These are phyloP conservation scores for Physcomitrellopsis africana DNA, from an alignment of 225 moss, liverwort and hornwort genomes.

Conservation along the genomic window DNA sequence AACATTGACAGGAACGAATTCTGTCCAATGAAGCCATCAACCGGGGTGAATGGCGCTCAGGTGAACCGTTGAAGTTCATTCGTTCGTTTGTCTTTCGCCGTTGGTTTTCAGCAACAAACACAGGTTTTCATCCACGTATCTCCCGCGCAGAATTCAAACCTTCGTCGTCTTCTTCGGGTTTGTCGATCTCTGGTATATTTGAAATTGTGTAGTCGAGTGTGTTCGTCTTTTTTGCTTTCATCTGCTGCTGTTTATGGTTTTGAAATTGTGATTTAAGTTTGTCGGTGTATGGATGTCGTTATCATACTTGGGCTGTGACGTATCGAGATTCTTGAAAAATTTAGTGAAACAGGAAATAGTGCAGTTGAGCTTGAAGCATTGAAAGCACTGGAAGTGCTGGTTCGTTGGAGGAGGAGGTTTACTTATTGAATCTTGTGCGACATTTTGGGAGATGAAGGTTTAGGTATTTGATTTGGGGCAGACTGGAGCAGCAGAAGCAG, in stretches of 20 bases:
- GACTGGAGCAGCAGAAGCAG: not conserved
- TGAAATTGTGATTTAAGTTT: not conserved
- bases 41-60: too few relatives aligned
- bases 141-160: slow-evolving; percentile 54
- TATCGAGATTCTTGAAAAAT: not conserved
- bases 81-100: too few relatives aligned
- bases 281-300: slow-evolving; percentile 5
- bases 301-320: not conserved
- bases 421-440: not conserved
- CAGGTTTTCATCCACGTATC: slow-evolving; percentile 34
- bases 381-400: not conserved
- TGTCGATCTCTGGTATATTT: not conserved
- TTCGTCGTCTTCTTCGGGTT: slow-evolving; percentile 11
- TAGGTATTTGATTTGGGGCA: not conserved
- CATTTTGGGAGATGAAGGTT: not conserved
- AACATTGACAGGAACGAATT: too few relatives aligned
- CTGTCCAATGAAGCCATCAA: too few relatives aligned
- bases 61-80: too few relatives aligned
- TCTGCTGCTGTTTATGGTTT: not conserved
- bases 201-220: not conserved
- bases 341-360: not conserved
- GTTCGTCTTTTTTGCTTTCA: slow-evolving; percentile 18
- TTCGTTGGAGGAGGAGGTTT: not conserved
- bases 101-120: too few relatives aligned
- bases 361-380: not conserved